A percentile compares a stretch with the other conserved stretches of the same genome.
These are phyloP conservation scores for Trifolium fragiferum DNA, from an alignment of 306 rosid species.

Conservation along the genomic window DNA sequence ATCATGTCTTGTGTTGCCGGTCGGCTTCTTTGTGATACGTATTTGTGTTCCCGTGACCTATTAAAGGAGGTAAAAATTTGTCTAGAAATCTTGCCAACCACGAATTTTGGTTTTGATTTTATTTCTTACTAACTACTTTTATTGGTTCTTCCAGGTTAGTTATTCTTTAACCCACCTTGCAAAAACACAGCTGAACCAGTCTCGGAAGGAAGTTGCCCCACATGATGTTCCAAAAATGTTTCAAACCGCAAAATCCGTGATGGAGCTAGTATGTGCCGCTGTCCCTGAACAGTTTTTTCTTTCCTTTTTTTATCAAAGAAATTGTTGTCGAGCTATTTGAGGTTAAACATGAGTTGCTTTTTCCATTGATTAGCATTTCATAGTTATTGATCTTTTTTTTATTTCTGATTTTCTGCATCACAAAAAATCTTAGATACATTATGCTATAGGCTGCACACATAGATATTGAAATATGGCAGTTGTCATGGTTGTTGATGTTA, in stretches of 20 bases:
- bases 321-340: not conserved
- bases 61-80: conserved; percentile 77
- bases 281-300: conserved; percentile 20
- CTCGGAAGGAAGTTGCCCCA: conserved; percentile 86
- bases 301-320: not conserved
- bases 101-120: conserved; percentile 19
- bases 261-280: conserved; percentile 72
- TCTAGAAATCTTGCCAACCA: conserved; percentile 22
- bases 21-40: conserved; percentile 92
- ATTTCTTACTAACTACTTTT: conserved; percentile 36
- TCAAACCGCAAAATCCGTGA: conserved; percentile 72
- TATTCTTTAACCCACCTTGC: conserved; percentile 87
- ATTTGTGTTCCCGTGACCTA: conserved; percentile 86
- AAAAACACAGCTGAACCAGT: conserved; percentile 85
- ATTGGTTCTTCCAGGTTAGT: conserved; percentile 76
- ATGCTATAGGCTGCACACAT: conserved; percentile 12
- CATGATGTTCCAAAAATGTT: conserved; percentile 79
- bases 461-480: not conserved
- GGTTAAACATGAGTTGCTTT: conserved; percentile 11
- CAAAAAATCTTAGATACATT: conserved; percentile 20
- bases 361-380: conserved; percentile 2
- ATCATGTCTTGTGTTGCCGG: conserved; percentile 95
- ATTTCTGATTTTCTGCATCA: conserved; percentile 23
- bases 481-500: conserved; percentile 7
- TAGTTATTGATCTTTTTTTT: conserved; percentile 11